Conservation (phyloP, 2,329 filamentous ascomycete species). For the Akanthomyces muscarius region DNA sequence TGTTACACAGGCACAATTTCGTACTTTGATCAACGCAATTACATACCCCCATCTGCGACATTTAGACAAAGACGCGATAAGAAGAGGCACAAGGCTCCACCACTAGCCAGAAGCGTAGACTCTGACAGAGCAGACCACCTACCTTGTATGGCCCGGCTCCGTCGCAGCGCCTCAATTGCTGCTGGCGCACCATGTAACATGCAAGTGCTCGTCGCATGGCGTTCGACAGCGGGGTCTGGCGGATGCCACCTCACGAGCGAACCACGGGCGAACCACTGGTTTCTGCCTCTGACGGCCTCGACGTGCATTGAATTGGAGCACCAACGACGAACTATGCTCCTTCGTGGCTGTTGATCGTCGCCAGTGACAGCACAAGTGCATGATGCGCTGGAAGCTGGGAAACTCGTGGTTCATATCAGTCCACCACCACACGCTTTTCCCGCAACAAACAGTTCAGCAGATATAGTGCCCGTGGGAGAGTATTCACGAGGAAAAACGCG, state of each 20-base stretch:
- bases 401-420: neutral
- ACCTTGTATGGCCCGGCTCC: neutral
- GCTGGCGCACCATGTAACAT: neutral
- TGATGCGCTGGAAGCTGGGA: neutral
- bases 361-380: neutral
- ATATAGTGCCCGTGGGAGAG: neutral
- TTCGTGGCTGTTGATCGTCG: neutral
- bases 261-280: neutral
- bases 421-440: neutral
- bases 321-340: neutral
- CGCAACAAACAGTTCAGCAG: neutral
- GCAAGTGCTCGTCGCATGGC: slow-evolving; percentile 14
- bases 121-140: neutral
- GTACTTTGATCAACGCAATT: neutral
- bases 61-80: neutral
- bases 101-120: neutral
- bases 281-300: neutral
- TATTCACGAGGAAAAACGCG: neutral
- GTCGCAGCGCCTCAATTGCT: neutral
- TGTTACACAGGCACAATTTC: neutral
- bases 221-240: slow-evolving; percentile 9
- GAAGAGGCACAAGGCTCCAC: neutral
- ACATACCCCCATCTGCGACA: neutral
- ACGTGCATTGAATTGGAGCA: neutral
- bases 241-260: slow-evolving; percentile 11